phyloP scores from a whole-genome alignment of 495 filamentous ascomycete species.

The Penicillium bialowiezense region DNA sequence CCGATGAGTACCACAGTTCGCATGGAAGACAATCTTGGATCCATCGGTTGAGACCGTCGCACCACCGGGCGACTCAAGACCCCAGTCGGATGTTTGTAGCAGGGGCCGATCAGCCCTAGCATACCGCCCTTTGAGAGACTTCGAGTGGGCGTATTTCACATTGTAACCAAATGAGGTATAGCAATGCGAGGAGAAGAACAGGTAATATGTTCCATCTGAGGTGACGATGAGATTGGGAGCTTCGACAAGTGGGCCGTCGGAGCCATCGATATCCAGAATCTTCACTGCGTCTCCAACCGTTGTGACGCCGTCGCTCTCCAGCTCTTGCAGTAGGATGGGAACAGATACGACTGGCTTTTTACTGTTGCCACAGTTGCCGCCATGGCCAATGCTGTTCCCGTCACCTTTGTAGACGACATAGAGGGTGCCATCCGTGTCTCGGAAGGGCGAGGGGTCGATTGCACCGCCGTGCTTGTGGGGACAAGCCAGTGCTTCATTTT shows the following conservation, averaged over 20 bases:
- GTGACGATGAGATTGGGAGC: slow-evolving; percentile 51
- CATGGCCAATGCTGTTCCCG: slow-evolving; percentile 54
- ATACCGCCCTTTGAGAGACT: slow-evolving; percentile 46
- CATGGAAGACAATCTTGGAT: slow-evolving; percentile 51
- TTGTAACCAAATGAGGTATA: slow-evolving; percentile 51
- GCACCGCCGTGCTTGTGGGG: slow-evolving; percentile 50
- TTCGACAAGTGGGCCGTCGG: slow-evolving; percentile 58
- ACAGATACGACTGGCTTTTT: slow-evolving; percentile 42
- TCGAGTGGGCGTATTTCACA: slow-evolving; percentile 52
- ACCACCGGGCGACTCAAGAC: slow-evolving; percentile 50
- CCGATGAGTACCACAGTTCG: slow-evolving; percentile 37
- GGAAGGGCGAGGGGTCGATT: slow-evolving; percentile 55
- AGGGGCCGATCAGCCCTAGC: slow-evolving; percentile 30
- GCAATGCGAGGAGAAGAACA: slow-evolving; percentile 60
- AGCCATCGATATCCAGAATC: slow-evolving; percentile 51
- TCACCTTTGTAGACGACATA: slow-evolving; percentile 62
- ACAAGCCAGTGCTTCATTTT: slow-evolving; percentile 44
- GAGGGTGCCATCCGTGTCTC: slow-evolving; percentile 45
- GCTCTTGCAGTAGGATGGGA: slow-evolving; percentile 57
- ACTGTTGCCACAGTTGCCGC: slow-evolving; percentile 53
- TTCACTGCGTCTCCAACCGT: slow-evolving; percentile 43
- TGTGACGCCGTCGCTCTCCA: slow-evolving; percentile 51
- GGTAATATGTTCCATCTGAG: slow-evolving; percentile 47
- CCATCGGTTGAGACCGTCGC: slow-evolving; percentile 44
- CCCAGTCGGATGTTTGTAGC: slow-evolving; percentile 38